phyloP scores from a whole-genome alignment of 495 filamentous ascomycete species.

The Endocarpon pusillum region DNA sequence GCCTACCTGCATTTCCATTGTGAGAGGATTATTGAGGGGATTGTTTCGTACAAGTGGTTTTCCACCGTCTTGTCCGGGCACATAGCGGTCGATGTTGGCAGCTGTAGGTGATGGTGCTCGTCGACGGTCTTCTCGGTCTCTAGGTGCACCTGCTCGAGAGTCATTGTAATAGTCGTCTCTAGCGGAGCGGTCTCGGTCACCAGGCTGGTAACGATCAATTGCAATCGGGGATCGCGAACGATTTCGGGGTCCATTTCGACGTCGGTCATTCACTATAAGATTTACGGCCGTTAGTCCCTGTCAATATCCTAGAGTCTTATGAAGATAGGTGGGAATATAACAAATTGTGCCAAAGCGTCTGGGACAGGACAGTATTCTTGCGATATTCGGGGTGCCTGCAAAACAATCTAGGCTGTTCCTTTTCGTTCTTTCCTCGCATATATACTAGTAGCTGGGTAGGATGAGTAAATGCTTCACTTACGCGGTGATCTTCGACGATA shows the following conservation, averaged over 20 bases:
- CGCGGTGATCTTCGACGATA: conserved; percentile 36
- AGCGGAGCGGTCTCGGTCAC: conserved; percentile 35
- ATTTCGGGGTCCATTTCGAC: conserved; percentile 27
- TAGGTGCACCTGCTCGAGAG: conserved; percentile 48
- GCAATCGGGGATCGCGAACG: conserved; percentile 57
- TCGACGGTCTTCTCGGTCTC: conserved; percentile 52
- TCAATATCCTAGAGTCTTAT: background rate
- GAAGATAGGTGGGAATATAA: too few relatives aligned
- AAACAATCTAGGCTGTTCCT: too few relatives aligned
- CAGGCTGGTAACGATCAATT: conserved; percentile 58
- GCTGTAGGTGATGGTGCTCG: conserved; percentile 42
- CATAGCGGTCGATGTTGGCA: conserved; percentile 84
- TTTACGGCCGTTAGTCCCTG: too few relatives aligned
- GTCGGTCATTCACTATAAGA: too few relatives aligned
- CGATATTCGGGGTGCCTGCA: too few relatives aligned
- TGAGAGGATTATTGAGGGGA: conserved; percentile 64
- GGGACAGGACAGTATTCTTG: too few relatives aligned
- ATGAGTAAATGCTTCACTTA: conserved; percentile 18
- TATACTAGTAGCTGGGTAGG: too few relatives aligned
- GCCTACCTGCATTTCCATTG: conserved; percentile 79
- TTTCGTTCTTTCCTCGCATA: too few relatives aligned
- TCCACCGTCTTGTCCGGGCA: conserved; percentile 60
- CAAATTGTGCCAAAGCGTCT: too few relatives aligned
- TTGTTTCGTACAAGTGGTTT: conserved; percentile 46
- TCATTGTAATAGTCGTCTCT: conserved; percentile 34